Evolutionary conservation across 805 yeast genomes (phyloP).

Genomic region (Saccharomycopsis olivae): DNA sequence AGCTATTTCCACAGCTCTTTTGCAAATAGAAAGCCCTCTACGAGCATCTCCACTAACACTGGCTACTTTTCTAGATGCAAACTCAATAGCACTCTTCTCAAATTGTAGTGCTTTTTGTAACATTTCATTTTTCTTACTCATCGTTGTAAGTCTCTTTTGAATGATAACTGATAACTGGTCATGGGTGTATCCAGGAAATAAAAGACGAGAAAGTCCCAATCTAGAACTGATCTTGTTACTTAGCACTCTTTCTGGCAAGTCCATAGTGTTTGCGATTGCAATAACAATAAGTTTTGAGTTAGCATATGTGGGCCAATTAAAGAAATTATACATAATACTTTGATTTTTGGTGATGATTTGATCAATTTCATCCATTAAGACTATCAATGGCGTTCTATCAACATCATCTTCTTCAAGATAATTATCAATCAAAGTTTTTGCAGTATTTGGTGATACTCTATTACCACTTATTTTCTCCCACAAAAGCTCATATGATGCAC

Average conservation of each 20-base stretch:
- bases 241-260: constrained; percentile 79
- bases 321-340: constrained; percentile 85
- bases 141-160: constrained; percentile 48
- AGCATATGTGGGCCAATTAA: constrained; percentile 91
- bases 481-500: constrained; percentile 67
- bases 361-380: constrained; percentile 85
- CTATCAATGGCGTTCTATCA: constrained; percentile 45
- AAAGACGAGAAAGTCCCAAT: constrained; percentile 76
- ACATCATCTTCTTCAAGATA: constrained; percentile 39
- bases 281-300: constrained; percentile 74
- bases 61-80: constrained; percentile 90
- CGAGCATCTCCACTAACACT: constrained; percentile 97
- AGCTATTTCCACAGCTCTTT: constrained; percentile 84
- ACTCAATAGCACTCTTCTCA: constrained; percentile 70
- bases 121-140: constrained; percentile 27
- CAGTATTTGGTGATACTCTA: constrained; percentile 48
- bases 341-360: constrained; percentile 79
- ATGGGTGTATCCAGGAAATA: constrained; percentile 81
- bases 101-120: constrained; percentile 35
- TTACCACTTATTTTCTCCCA: constrained; percentile 68
- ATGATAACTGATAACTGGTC: constrained; percentile 71
- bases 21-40: constrained; percentile 77
- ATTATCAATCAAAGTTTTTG: constrained; percentile 60
- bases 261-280: constrained; percentile 97
- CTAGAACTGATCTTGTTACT: constrained; percentile 88